phyloP scores from a whole-genome alignment of 2,329 filamentous ascomycete species.

The Helicocarpus griseus region DNA sequence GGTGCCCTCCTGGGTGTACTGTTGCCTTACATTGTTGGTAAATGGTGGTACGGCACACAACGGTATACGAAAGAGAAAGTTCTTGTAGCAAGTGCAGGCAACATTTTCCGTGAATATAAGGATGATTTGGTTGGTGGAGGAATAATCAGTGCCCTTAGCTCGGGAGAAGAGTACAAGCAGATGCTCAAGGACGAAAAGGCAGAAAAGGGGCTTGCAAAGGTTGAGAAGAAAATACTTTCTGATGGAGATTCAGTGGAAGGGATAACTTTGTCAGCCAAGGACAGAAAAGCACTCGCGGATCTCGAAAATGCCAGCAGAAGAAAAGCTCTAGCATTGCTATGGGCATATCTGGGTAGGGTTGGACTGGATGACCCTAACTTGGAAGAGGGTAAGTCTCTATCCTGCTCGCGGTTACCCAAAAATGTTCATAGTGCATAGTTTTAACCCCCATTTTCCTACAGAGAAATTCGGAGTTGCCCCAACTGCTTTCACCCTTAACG shows the following conservation, averaged over 20 bases:
- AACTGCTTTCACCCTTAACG: conserved; percentile 73
- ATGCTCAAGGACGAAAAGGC: conserved; percentile 67
- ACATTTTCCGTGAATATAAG: conserved; percentile 86
- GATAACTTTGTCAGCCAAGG: conserved; percentile 58
- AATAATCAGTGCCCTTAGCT: conserved; percentile 71
- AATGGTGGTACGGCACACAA: conserved; percentile 98
- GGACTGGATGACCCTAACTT: conserved; percentile 70
- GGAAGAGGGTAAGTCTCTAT: conserved; percentile 48
- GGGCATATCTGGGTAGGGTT: conserved; percentile 87
- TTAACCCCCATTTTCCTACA: conserved; percentile 17
- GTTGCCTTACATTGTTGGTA: conserved; percentile 84
- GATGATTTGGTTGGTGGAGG: conserved; percentile 73
- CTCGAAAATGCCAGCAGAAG: conserved; percentile 70
- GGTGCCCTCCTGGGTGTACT: conserved; percentile 79
- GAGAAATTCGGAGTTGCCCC: conserved; percentile 86
- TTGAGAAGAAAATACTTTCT: conserved; percentile 71
- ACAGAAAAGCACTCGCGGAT: conserved; percentile 66
- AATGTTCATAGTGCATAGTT: background rate
- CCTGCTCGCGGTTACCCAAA: background rate
- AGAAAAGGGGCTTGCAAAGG: conserved; percentile 68
- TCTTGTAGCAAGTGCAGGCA: conserved; percentile 85
- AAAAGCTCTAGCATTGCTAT: conserved; percentile 81
- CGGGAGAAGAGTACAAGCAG: conserved; percentile 74
- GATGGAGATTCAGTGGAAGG: conserved; percentile 42
- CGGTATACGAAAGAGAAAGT: conserved; percentile 88